phyloP scores from a whole-genome alignment of 2,329 filamentous ascomycete genomes.

The Colletotrichum spaethianum region DNA sequence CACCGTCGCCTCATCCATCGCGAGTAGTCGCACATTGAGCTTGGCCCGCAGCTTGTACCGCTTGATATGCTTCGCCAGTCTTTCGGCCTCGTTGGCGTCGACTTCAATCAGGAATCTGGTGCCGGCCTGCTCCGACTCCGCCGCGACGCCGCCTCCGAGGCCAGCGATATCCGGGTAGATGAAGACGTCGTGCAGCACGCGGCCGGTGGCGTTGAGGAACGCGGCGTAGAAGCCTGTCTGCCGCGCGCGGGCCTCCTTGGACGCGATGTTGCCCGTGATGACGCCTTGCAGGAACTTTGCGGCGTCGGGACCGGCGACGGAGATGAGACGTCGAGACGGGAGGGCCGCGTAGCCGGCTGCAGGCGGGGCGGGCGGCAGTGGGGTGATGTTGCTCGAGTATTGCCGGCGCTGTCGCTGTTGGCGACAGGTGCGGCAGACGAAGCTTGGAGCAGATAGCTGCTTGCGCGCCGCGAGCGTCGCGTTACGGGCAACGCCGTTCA shows the following conservation, averaged over 20 bases:
- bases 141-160: slow-evolving; percentile 43
- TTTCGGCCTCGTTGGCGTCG: slow-evolving; percentile 75
- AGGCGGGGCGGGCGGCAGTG: slow-evolving; percentile 59
- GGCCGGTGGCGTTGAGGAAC: slow-evolving; percentile 88
- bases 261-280: slow-evolving; percentile 78
- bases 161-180: slow-evolving; percentile 76
- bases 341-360: slow-evolving; percentile 68
- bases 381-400: slow-evolving; percentile 48
- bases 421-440: slow-evolving; percentile 50
- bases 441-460: slow-evolving; percentile 28
- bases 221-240: slow-evolving; percentile 79
- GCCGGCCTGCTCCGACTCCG: slow-evolving; percentile 40
- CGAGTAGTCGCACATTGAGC: slow-evolving; percentile 77
- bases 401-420: slow-evolving; percentile 48
- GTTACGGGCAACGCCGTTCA: slow-evolving; percentile 28
- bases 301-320: slow-evolving; percentile 83
- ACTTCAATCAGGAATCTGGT: slow-evolving; percentile 81
- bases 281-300: slow-evolving; percentile 90
- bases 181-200: slow-evolving; percentile 91
- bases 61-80: slow-evolving; percentile 80
- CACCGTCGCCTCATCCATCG: slow-evolving; percentile 74
- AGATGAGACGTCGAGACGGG: slow-evolving; percentile 83
- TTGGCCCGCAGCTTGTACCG: slow-evolving; percentile 90
- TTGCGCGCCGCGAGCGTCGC: slow-evolving; percentile 25
- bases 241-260: slow-evolving; percentile 53